Percentiles rank a stretch among this genome's conserved stretches.
phyloP scores from a whole-genome alignment of 306 rosid species.

The Elaeagnus macrophylla region DNA sequence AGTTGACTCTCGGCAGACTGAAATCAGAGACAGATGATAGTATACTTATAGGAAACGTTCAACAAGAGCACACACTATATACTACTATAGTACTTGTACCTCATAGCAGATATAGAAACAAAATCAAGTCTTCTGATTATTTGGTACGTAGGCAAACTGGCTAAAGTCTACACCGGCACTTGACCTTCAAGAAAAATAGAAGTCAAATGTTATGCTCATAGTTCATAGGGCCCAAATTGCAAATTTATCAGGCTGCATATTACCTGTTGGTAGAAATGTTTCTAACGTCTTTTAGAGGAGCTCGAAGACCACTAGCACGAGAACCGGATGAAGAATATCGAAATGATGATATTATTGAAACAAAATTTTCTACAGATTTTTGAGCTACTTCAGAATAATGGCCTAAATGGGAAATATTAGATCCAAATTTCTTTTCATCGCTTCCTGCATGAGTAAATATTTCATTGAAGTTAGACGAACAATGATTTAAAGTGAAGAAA shows the following conservation, averaged over 20 bases:
- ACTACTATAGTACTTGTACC: too few relatives aligned
- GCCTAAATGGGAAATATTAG: slow-evolving; percentile 71
- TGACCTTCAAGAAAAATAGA: slow-evolving; percentile 29
- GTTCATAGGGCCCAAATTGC: slow-evolving; percentile 7
- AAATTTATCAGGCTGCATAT: slow-evolving; percentile 15
- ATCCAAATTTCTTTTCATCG: slow-evolving; percentile 50
- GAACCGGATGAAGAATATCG: slow-evolving; percentile 59
- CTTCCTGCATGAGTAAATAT: slow-evolving; percentile 17
- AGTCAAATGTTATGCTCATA: slow-evolving; percentile 20
- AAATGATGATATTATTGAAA: slow-evolving; percentile 56
- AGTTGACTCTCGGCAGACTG: too few relatives aligned
- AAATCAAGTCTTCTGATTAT: slow-evolving; percentile 28
- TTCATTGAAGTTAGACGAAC: slow-evolving; percentile 20
- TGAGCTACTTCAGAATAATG: slow-evolving; percentile 71
- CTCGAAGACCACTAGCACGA: slow-evolving; percentile 90
- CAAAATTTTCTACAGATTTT: slow-evolving; percentile 77
- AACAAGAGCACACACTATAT: too few relatives aligned
- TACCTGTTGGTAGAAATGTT: slow-evolving; percentile 46
- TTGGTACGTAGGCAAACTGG: slow-evolving; percentile 50
- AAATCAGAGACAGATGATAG: too few relatives aligned
- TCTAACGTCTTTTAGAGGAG: slow-evolving; percentile 64
- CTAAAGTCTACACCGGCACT: slow-evolving; percentile 31
- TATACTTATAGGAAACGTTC: too few relatives aligned
- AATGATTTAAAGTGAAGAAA: slow-evolving; percentile 31
- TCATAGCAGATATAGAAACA: not conserved